These are phyloP conservation scores for Hypholoma sublateritium DNA, from an alignment of 768 basidiomycete genomes.

Conservation along the genomic window DNA sequence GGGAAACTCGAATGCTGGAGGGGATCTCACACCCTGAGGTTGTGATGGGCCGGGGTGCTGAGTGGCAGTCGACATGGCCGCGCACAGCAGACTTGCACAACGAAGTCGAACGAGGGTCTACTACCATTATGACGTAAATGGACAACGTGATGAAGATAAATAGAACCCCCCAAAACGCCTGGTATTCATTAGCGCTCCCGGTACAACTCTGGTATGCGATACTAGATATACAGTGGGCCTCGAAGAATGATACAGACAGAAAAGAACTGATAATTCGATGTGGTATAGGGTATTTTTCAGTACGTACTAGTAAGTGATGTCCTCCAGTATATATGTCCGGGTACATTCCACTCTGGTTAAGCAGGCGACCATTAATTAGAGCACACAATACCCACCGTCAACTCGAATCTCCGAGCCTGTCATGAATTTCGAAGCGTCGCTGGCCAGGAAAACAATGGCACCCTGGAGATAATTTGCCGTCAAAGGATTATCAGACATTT, in stretches of 20 bases:
- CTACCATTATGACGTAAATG: conserved; percentile 9
- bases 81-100: not conserved
- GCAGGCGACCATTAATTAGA: conserved; percentile 33
- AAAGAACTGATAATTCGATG: too few relatives aligned
- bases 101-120: not conserved
- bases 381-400: conserved; percentile 85
- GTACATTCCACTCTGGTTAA: not conserved
- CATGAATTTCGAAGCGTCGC: conserved; percentile 88
- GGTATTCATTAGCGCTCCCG: too few relatives aligned
- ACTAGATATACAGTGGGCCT: too few relatives aligned
- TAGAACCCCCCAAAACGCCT: not conserved
- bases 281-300: too few relatives aligned
- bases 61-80: conserved; percentile 12
- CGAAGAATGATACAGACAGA: too few relatives aligned
- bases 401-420: conserved; percentile 85
- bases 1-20: conserved; percentile 72
- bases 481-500: not conserved
- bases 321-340: too few relatives aligned
- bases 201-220: too few relatives aligned
- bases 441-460: conserved; percentile 87
- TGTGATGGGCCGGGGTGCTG: not conserved
- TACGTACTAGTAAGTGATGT: too few relatives aligned
- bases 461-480: conserved; percentile 44
- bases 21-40: conserved; percentile 18
- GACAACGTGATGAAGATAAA: not conserved